Evolutionary conservation across 495 filamentous ascomycete genomes (phyloP).

Genomic region (Hypoxylon fragiforme): DNA sequence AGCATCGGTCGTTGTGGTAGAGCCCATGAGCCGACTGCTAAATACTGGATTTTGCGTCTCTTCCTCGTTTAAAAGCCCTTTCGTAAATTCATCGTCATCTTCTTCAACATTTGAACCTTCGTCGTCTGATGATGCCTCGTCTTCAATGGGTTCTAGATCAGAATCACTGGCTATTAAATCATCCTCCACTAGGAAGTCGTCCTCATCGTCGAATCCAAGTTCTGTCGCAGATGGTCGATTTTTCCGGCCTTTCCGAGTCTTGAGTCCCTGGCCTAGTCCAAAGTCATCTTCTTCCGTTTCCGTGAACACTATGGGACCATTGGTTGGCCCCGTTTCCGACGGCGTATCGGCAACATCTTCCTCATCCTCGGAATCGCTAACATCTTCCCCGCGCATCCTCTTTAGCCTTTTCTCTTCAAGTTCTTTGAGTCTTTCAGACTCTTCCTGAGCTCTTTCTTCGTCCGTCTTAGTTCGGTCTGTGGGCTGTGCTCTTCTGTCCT

Average conservation of each 20-base stretch:
- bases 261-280: slow-evolving; percentile 59
- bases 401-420: slow-evolving; percentile 75
- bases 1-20: slow-evolving; percentile 28
- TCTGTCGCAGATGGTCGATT: slow-evolving; percentile 50
- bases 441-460: slow-evolving; percentile 79
- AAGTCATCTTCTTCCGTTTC: slow-evolving; percentile 57
- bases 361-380: slow-evolving; percentile 48
- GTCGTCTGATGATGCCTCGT: slow-evolving; percentile 55
- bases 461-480: slow-evolving; percentile 88
- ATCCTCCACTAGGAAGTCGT: slow-evolving; percentile 88
- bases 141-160: slow-evolving; percentile 62
- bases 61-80: slow-evolving; percentile 60
- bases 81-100: slow-evolving; percentile 70
- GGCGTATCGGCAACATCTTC: slow-evolving; percentile 37
- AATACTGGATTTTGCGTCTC: slow-evolving; percentile 52
- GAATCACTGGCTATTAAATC: slow-evolving; percentile 74
- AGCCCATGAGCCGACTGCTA: slow-evolving; percentile 26
- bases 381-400: slow-evolving; percentile 72
- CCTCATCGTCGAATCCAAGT: slow-evolving; percentile 79
- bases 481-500: slow-evolving; percentile 80
- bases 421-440: slow-evolving; percentile 71
- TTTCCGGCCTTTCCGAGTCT: no score
- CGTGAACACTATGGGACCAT: slow-evolving; percentile 32
- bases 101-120: slow-evolving; percentile 54
- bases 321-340: slow-evolving; percentile 16